These are phyloP conservation scores for Chaetoceros muelleri DNA, from an alignment of 108 stramenopile species.

Conservation along the genomic window DNA sequence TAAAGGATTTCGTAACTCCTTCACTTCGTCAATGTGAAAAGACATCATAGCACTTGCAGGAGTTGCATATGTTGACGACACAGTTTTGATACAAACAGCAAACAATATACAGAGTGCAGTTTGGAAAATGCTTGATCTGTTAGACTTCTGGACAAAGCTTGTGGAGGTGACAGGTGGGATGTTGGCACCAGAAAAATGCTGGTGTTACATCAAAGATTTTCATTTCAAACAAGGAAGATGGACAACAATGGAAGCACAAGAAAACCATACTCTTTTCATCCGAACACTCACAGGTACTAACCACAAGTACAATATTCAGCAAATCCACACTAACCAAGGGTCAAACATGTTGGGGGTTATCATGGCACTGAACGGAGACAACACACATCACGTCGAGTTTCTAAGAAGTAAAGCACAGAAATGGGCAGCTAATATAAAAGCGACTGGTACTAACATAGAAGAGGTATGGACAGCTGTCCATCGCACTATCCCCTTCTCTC, in stretches of 20 bases:
- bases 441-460: too few species aligned
- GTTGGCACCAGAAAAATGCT: neutral
- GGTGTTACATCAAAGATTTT: neutral
- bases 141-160: neutral
- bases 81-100: slow-evolving; percentile 4
- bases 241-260: neutral
- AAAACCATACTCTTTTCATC: too few species aligned
- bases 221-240: neutral
- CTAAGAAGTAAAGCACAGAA: too few species aligned
- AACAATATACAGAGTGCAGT: neutral
- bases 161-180: neutral
- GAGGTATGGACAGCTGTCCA: too few species aligned
- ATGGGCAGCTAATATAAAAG: too few species aligned
- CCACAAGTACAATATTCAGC: too few species aligned
- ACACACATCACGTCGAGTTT: too few species aligned
- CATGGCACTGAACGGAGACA: too few species aligned
- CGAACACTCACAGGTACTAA: too few species aligned
- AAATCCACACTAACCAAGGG: too few species aligned
- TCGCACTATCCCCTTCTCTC: too few species aligned
- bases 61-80: slow-evolving; percentile 21
- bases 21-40: neutral
- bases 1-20: slow-evolving; percentile 6
- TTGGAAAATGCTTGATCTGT: neutral
- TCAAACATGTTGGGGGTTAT: too few species aligned
- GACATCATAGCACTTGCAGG: neutral